Base-by-base conservation (phyloP, 1,284 basidiomycete species). In the Cerrena zonata region DNA sequence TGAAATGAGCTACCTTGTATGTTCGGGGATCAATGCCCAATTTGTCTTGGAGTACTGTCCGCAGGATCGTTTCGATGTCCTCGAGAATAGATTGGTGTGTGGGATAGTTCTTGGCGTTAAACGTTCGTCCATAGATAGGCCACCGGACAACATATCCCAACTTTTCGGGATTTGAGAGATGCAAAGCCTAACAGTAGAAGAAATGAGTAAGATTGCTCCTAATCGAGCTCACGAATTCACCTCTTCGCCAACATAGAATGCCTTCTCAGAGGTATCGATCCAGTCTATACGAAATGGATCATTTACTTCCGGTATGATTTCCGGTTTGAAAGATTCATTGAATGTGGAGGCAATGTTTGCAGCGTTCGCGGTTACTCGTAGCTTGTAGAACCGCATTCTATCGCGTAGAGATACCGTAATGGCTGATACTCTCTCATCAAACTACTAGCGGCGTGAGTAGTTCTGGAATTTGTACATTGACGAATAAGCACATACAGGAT, bases 351-450 rank as follows among this genome's bases (percentile, higher is more conserved):
- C 84, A 46, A 90, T 86, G 37, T 76, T 77, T 18, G 77, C 77
- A 5, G 86, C 84, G 58, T 89, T 87, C 10, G 84, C 82, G 1
- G 87, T 86, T 1, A 89, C 86, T 1, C 84, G 79, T 42, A 94
- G 74, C 66, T 94, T 92, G 69, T 91, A 91, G 61, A 88, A 87
- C n/a, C 86, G 78, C 87, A 95, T 91, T 49, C 90, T 73, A 51
- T 90, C 85, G 19, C 87, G 80, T 34, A 94, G 74, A 15, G 90
- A 91, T 22, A 80, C 72, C 10, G 82, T 77, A 26, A 93, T 82
- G 15, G 84, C 80, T 2, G 80, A 74, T 18, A 91, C 77, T 62
- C 89, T 91, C 23, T 77, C 73, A 53, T 89, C 84, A 53, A 89
- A 84, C 82, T 89, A 46, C 19, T 5, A 21, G 48, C 49, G 43